Conservation (phyloP, 2,329 filamentous ascomycete genomes). For the Colletotrichum siamense region DNA sequence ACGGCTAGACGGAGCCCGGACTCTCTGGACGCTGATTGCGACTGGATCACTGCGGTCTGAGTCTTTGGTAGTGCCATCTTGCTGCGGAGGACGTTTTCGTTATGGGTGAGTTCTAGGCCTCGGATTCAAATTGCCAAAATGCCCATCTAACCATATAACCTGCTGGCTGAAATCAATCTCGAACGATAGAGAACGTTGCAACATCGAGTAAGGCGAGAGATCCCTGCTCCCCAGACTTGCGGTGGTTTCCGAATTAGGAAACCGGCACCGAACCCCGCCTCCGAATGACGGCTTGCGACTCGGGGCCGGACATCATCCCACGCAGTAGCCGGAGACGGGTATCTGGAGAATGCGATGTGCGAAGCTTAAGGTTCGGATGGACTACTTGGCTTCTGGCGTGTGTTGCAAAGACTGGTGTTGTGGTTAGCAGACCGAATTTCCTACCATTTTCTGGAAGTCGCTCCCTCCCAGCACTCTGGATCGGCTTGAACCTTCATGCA, state of each 20-base stretch:
- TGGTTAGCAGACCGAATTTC: neutral
- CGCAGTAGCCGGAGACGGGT: neutral
- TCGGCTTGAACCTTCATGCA: neutral
- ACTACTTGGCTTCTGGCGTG: neutral
- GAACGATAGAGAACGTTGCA: neutral
- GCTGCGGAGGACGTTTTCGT: fast-evolving
- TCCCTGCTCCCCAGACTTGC: neutral
- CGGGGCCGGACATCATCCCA: neutral
- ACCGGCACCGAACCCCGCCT: neutral
- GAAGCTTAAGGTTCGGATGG: neutral
- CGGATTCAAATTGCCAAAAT: neutral
- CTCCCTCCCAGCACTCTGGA: neutral
- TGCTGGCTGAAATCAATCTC: neutral
- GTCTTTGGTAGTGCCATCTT: neutral
- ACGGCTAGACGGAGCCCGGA: neutral
- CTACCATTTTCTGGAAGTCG: neutral
- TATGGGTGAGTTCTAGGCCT: neutral
- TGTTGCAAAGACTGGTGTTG: neutral
- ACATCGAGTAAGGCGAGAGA: neutral
- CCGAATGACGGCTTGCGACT: neutral
- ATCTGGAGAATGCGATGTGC: neutral
- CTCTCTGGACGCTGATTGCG: neutral
- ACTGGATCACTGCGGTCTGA: neutral
- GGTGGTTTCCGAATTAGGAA: neutral
- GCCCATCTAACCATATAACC: neutral